Evolutionary conservation across 1,284 basidiomycete genomes (phyloP).

Genomic region (Fomitopsis pinicola): DNA sequence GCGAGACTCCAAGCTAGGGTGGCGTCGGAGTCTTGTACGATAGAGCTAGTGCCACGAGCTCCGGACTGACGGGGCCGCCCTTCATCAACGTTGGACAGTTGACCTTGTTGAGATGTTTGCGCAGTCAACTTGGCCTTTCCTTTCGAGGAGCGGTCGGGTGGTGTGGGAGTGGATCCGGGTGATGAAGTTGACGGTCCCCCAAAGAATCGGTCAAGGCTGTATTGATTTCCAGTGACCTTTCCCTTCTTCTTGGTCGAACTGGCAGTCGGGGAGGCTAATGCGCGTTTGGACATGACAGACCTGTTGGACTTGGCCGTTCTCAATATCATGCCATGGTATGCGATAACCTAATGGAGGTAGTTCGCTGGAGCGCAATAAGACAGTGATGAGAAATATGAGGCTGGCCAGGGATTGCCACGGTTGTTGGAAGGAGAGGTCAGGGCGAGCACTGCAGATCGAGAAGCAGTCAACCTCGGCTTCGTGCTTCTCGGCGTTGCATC

Average conservation of each 20-base stretch:
- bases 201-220: constrained; percentile 28
- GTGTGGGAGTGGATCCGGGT: constrained; percentile 1
- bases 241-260: constrained; percentile 24
- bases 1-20: constrained; percentile 23
- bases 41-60: background rate
- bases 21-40: constrained; percentile 14
- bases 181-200: constrained; percentile 8
- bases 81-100: background rate
- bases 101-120: background rate
- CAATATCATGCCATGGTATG: background rate
- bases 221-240: constrained; percentile 20
- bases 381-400: background rate
- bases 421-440: background rate
- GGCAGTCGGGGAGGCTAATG: constrained; percentile 16
- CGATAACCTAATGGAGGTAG: background rate
- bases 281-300: constrained; percentile 25
- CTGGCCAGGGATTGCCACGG: background rate
- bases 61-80: background rate
- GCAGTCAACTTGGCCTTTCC: background rate
- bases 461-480: background rate
- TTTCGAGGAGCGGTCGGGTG: constrained; percentile 1
- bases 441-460: constrained; percentile 1
- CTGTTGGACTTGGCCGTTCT: background rate
- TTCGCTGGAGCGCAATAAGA: background rate
- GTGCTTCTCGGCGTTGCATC: background rate